Base-by-base conservation (phyloP, 768 basidiomycete species). In the Strobilomyces dryophilus region DNA sequence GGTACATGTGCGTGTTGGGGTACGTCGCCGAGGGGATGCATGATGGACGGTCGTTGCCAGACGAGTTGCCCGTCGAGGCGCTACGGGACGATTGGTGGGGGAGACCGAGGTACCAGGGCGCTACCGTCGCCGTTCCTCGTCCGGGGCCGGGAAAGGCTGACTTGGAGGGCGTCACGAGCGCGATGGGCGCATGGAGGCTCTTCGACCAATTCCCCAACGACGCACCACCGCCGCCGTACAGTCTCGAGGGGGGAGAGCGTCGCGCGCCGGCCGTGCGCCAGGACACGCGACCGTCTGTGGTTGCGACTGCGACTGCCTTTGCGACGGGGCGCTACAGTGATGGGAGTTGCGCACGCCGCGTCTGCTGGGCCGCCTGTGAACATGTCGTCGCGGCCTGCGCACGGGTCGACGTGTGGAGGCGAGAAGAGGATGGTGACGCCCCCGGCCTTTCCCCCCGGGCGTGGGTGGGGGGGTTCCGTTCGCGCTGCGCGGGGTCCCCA, bases 1-100 rank as follows among this genome's bases (percentile, higher is more conserved):
- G 91, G 90, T 89, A 87, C 65, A 88, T 89, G 85, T 80, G 89
- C 20, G 82, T 90, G 47, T 80, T 78, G 61, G 87, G 88, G 17
- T 81, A 87, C 59, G 85, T 83, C 3, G 85, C 78, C 0, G 86
- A 89, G 67, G 79, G 74, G 26, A 71, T 90, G 29, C 82, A 83
- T 14, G 76, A 80, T 37, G 85, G 86, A 58, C 80, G 83, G n/a
- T 71, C 72, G 39, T 72, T 89, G 8, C 73, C 73, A 36, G 85
- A 85, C 46, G 76, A 79, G 1, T 83, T 89, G 54, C 86, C 87
- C 0, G 69, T 75, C 31, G 87, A 89, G 53, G 87, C 89, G 58
- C 65, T 90, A 10, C 79, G 85, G 55, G 86, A 89, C 62, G 90
- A 87, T 62, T 90, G 87, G 87, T 64, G 77, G 9, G 74, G 78